Evolutionary conservation across 352 stramenopile genomes (phyloP), one percentile per base, ranked within the genome.

Genomic region (Globisporangium carolinianum): DNA sequence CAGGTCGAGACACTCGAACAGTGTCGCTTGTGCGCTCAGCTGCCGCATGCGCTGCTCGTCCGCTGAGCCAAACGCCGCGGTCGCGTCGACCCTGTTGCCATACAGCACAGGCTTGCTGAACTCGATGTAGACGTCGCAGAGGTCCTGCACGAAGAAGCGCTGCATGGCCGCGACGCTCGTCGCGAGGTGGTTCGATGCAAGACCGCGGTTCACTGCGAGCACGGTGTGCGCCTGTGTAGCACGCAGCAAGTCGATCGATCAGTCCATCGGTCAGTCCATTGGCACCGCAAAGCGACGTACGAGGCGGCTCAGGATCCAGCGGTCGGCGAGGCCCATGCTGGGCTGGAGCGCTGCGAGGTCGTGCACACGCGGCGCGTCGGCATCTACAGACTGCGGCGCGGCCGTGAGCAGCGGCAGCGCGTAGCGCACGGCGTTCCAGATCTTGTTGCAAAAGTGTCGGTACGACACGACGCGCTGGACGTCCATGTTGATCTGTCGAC

Each of bases 1-100:
- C 61, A 86, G 86, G 61, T 99, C 97, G 43, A 99, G 71, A 41
- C 92, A 97, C 36, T 94, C 76, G 72, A 95, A 98, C 6, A 99
- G 73, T 9, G 88, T 98, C 7, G 81, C 83, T 69, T 98, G 94
- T 35, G 97, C 91, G 45, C 89, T 87, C 63, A 80, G 83, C 53
- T 90, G 76, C 9, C 64, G 66, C 17, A 87, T 73, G 37, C 68
- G 77, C 46, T 88, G 84, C 17, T 85, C 70, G 17, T 89, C 69
- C 9, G 76, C 66, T 0, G 65, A 76, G 6, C 45, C 55, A 24
- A 73, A 71, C n/a, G 73, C 63, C n/a, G 41, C 63, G 17, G 41
- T 56, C 17, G 51, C 55, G 17, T 69, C 60, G 15, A 91, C 57
- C 36, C 79, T 75, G 55, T 92, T 92, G 37, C 71, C 74, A 47